phyloP scores from a whole-genome alignment of 306 rosid genomes.

The Calophaca sinica region DNA sequence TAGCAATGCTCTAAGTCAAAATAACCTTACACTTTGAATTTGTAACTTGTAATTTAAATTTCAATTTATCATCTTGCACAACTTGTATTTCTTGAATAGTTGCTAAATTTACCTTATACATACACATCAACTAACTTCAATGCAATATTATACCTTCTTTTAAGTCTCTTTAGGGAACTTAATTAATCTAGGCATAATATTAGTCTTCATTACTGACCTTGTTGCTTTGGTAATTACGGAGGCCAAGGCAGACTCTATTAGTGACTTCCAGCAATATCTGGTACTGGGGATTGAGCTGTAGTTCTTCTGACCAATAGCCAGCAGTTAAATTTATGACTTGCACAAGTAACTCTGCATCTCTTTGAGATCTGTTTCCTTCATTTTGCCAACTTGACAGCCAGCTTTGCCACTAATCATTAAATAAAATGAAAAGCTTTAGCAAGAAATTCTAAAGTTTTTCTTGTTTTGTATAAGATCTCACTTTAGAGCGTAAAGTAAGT shows the following conservation, averaged over 20 bases:
- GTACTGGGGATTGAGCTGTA: conserved; percentile 51
- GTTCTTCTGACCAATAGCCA: conserved; percentile 59
- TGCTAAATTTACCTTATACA: neutral
- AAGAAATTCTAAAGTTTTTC: neutral
- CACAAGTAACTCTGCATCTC: conserved; percentile 70
- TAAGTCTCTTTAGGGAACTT: neutral
- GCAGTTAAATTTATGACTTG: conserved; percentile 62
- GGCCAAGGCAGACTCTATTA: conserved; percentile 60
- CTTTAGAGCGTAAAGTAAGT: too few species aligned
- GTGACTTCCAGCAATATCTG: conserved; percentile 56
- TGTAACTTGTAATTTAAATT: too few species aligned
- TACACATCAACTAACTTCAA: neutral
- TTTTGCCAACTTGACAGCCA: conserved; percentile 75
- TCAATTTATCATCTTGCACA: too few species aligned
- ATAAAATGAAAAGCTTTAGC: neutral
- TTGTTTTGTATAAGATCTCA: neutral
- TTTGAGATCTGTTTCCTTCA: conserved; percentile 53
- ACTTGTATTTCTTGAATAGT: neutral
- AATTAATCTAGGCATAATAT: neutral
- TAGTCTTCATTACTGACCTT: conserved; percentile 50
- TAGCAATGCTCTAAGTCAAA: too few species aligned
- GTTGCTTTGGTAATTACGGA: conserved; percentile 52
- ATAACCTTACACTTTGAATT: neutral
- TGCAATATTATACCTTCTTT: neutral
- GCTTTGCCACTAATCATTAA: conserved; percentile 67